A percentile compares a stretch with the other conserved stretches of the same genome.
phyloP scores from a whole-genome alignment of 139 green algal species.

The Mesotaenium endlicherianum region DNA sequence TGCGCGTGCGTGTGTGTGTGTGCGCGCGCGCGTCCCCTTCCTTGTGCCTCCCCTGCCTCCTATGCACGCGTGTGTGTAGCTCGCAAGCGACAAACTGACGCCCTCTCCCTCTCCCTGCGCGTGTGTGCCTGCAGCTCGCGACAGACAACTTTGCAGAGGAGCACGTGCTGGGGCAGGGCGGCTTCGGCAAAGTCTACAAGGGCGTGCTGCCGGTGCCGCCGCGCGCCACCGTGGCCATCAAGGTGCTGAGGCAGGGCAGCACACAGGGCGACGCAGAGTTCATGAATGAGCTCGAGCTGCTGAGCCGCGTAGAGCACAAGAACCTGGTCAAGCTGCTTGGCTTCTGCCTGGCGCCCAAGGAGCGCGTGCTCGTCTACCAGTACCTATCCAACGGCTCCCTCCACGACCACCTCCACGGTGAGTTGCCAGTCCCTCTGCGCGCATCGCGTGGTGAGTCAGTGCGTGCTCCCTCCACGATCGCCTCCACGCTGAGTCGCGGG shows the following conservation, averaged over 20 bases:
- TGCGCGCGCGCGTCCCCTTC: no score
- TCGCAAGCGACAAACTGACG: no score
- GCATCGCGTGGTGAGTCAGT: no score
- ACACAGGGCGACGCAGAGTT: slow-evolving; percentile 21
- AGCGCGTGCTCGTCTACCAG: slow-evolving; percentile 39
- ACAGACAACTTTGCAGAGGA: slow-evolving; percentile 6
- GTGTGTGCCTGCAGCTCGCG: slow-evolving; percentile 3
- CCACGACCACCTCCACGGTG: slow-evolving; percentile 38
- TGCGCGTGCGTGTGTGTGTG: no score
- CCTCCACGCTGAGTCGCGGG: no score
- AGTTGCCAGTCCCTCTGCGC: no score
- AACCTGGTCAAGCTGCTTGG: slow-evolving; percentile 33
- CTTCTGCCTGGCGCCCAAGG: slow-evolving; percentile 1
- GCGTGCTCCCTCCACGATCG: no score
- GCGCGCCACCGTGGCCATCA: not conserved
- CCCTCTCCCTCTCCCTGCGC: no score
- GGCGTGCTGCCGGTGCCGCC: slow-evolving; percentile 15
- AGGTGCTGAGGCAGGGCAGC: slow-evolving; percentile 7
- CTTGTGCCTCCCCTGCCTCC: no score
- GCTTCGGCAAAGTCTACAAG: slow-evolving; percentile 12
- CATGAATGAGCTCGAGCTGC: slow-evolving; percentile 21
- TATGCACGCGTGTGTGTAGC: no score
- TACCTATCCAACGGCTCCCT: slow-evolving; percentile 38
- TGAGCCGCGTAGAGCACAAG: not conserved
- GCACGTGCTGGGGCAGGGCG: not conserved